Base-by-base conservation (phyloP, 257 asterid genomes). In the Oldenlandia corymbosa region DNA sequence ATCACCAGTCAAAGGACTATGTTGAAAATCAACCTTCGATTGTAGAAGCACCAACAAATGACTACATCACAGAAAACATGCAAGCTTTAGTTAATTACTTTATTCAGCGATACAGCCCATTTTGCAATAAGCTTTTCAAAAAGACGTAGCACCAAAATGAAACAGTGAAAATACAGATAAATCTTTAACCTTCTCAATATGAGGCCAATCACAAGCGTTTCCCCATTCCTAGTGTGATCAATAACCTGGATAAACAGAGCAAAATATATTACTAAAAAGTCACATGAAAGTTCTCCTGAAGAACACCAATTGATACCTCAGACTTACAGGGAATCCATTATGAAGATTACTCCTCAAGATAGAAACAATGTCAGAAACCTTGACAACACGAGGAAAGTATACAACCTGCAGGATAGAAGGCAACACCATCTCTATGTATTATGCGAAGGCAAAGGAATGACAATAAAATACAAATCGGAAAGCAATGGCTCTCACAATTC, bases 11-110 rank as follows among this genome's bases (percentile, higher is more conserved):
- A 89, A 62, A 2, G 96, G 97, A 76, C 95, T 85, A 67, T 83
- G 96, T 69, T 93, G 99, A 75, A 93, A 93, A 78, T 93, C 99
- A 49, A 83, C 95, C 82, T 90, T 93, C 5, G 99, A 84, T 78
- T 85, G 99, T 76, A 93, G 71, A 59, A 93, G 94, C 48, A 93
- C 99, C 74, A 93, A 85, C 78, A 93, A 81, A 72, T 93, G 95
- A 79, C 99, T 93, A 91, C 88, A 84, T 54, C n/a, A 66, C 48
- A 68, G 53, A 20, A 17, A 61, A 28, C 45, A 36, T 5, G 26
- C 58, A 63, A 18, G 0, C 18, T 1, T 23, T 8, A 27, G 17
- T 46, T 51, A 26, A 63, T 18, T 46, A n/a, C 21, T 24, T 34
- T 18, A 45, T 2, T 5, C n/a, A 18, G 14, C 24, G 21, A 10